phyloP scores from a whole-genome alignment of 2,329 filamentous ascomycete species.

The Fusarium sarcochroum region DNA sequence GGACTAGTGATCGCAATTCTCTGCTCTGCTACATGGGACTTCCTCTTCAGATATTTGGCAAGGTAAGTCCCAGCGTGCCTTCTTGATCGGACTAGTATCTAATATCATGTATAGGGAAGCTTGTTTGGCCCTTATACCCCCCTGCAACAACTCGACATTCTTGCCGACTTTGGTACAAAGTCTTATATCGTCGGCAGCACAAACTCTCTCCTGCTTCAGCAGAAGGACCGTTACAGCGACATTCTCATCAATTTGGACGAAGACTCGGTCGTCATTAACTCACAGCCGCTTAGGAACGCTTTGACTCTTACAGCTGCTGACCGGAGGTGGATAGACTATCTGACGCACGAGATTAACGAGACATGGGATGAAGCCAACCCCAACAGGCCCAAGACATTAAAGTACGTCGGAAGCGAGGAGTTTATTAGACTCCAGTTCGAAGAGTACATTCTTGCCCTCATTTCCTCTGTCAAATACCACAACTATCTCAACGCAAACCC shows the following conservation, averaged over 20 bases:
- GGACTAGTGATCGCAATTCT: slow-evolving; percentile 91
- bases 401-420: slow-evolving; percentile 95
- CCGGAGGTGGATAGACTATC: slow-evolving; percentile 94
- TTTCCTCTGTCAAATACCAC: slow-evolving; percentile 92
- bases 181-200: slow-evolving; percentile 98
- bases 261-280: slow-evolving; percentile 85
- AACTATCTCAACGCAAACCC: slow-evolving; percentile 76
- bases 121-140: slow-evolving; percentile 98
- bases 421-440: slow-evolving; percentile 98
- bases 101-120: slow-evolving; percentile 73
- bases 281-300: slow-evolving; percentile 80
- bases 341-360: slow-evolving; percentile 93
- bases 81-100: slow-evolving; percentile 11
- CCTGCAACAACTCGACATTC: slow-evolving; percentile 92
- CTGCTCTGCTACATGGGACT: slow-evolving; percentile 94
- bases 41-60: slow-evolving; percentile 94
- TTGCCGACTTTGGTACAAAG: slow-evolving; percentile 94
- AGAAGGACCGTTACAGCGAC: slow-evolving; percentile 96
- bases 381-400: slow-evolving; percentile 90
- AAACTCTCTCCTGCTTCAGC: slow-evolving; percentile 92
- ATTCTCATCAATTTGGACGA: slow-evolving; percentile 97
- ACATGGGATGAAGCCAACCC: slow-evolving; percentile 97
- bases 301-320: slow-evolving; percentile 87
- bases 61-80: slow-evolving; percentile 63
- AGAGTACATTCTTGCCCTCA: slow-evolving; percentile 90